These are phyloP conservation scores for Periconia digitata DNA, from an alignment of 2,329 filamentous ascomycete species.

Conservation along the genomic window DNA sequence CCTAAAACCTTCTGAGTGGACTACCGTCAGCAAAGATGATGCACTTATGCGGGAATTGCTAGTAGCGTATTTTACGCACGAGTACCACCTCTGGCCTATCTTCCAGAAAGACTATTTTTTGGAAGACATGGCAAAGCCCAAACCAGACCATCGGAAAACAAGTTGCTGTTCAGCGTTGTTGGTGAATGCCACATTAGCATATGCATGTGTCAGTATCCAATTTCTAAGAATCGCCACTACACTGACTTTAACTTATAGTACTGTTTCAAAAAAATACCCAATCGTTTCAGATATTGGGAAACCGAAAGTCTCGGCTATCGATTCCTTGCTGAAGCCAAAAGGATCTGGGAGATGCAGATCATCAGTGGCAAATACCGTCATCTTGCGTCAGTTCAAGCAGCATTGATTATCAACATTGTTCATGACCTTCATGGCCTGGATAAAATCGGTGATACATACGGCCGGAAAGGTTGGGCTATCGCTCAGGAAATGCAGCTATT, in stretches of 20 bases:
- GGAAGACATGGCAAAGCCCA: constrained; percentile 5
- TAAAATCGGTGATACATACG: not conserved
- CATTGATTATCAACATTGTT: not conserved
- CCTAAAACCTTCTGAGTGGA: constrained; percentile 8
- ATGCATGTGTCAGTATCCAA: constrained; percentile 7
- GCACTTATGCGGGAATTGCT: constrained; percentile 7
- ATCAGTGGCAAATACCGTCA: not conserved
- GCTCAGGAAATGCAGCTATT: not conserved
- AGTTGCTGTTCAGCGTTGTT: constrained; percentile 11
- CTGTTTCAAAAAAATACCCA: not conserved
- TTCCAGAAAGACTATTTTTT: constrained; percentile 16
- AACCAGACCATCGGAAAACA: not conserved
- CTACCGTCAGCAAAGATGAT: constrained; percentile 6
- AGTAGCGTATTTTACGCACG: constrained; percentile 8
- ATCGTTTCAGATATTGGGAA: constrained; percentile 2
- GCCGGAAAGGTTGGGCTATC: not conserved
- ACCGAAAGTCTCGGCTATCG: not conserved
- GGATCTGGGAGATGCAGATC: not conserved
- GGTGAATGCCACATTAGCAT: constrained; percentile 9
- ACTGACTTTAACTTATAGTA: not conserved
- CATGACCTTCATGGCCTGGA: not conserved
- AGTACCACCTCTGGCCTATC: constrained; percentile 6
- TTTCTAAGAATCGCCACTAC: not conserved
- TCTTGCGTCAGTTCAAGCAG: constrained; percentile 1
- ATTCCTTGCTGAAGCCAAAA: constrained; percentile 1